phyloP scores from a whole-genome alignment of 305 asterid species.

The Fraxinus sp. region DNA sequence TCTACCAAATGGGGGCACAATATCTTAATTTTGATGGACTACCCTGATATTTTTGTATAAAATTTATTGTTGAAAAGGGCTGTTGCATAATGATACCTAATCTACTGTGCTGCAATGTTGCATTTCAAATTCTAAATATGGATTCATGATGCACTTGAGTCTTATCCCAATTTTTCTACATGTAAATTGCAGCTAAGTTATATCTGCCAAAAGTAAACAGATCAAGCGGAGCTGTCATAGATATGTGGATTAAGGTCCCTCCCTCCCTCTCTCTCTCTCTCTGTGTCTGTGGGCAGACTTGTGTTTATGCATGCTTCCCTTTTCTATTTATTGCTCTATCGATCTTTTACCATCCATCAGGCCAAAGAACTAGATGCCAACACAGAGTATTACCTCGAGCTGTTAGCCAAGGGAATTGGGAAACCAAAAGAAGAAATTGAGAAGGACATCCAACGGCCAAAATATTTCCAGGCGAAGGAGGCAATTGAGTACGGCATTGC shows the following conservation, averaged over 20 bases:
- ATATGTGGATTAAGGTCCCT: slow-evolving; percentile 90
- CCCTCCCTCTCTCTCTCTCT: slow-evolving; percentile 18
- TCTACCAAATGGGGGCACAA: not conserved
- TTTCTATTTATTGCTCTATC: not conserved
- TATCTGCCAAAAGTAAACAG: slow-evolving; percentile 75
- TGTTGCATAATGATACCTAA: not conserved
- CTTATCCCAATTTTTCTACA: not conserved
- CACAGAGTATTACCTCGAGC: slow-evolving; percentile 62
- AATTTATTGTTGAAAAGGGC: not conserved
- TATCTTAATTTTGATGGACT: not conserved
- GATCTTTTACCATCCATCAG: slow-evolving; percentile 33
- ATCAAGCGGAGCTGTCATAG: slow-evolving; percentile 74
- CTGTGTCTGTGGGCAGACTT: not conserved
- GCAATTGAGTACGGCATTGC: slow-evolving; percentile 86
- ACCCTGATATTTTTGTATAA: not conserved
- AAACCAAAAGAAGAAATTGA: slow-evolving; percentile 80
- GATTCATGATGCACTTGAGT: slow-evolving; percentile 9
- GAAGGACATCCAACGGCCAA: slow-evolving; percentile 67
- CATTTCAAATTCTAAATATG: not conserved
- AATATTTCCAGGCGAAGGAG: slow-evolving; percentile 61
- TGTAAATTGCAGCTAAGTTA: slow-evolving; percentile 62
- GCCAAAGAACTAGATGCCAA: slow-evolving; percentile 76
- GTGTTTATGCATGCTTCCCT: not conserved
- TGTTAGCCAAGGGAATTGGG: slow-evolving; percentile 67
- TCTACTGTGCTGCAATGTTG: not conserved